Evolutionary conservation across 768 basidiomycete species (phyloP).

Genomic region (Kwoniella pini): DNA sequence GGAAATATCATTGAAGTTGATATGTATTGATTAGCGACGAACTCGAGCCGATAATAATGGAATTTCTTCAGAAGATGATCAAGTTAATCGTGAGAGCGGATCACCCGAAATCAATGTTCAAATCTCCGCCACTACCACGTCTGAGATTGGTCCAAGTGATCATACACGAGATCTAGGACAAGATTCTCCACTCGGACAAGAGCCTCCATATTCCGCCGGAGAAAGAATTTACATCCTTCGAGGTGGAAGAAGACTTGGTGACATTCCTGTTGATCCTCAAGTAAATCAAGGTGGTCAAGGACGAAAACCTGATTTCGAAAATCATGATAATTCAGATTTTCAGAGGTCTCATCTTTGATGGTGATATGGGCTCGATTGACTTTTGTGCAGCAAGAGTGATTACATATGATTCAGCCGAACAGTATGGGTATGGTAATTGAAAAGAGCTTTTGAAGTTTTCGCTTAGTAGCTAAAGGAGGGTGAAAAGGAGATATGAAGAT

Average conservation of each 20-base stretch:
- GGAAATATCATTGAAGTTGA: neutral
- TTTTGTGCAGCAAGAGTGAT: no score
- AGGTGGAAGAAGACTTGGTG: neutral
- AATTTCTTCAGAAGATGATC: conserved; percentile 6
- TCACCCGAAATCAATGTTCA: neutral
- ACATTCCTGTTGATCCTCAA: neutral
- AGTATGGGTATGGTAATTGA: neutral
- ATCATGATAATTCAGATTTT: neutral
- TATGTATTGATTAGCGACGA: neutral
- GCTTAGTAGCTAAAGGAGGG: neutral
- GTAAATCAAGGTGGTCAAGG: neutral
- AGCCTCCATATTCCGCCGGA: no score
- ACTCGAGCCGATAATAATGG: conserved; percentile 5
- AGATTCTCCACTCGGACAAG: no score
- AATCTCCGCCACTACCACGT: no score
- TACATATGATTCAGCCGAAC: no score
- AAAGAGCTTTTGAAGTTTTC: neutral
- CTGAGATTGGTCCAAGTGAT: no score
- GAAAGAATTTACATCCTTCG: neutral
- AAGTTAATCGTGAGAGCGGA: neutral
- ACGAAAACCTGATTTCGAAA: neutral
- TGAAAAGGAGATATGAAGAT: neutral
- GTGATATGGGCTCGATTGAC: no score
- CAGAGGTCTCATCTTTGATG: conserved; percentile 1
- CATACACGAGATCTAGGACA: neutral